Base-by-base conservation (phyloP, 768 basidiomycete species). In the Guyanaporus albipodus region DNA sequence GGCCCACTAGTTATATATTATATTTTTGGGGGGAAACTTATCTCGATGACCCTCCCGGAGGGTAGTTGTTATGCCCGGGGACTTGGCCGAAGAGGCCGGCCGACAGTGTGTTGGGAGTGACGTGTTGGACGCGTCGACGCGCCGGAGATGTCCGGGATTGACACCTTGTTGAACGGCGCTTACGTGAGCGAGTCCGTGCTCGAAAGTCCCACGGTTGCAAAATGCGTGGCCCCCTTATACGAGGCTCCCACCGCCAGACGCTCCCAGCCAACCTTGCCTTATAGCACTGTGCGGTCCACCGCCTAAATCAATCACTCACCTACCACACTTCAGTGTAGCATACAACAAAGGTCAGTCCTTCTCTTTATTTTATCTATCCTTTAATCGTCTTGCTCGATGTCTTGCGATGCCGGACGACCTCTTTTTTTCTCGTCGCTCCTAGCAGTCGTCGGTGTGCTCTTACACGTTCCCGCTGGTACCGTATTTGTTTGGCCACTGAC, bases 401-500 rank as follows among this genome's bases (percentile, higher is more conserved):
- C 48, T 28, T 19, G 23, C 51, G 60, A 60, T 65, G 29, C 42
- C 21, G 4, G 26, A 10, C 42, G 19, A 29, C 49, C 26, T 29
- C 46, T 47, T 52, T 53, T 43, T 7, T 38, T 38, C 19, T 11
- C 53, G 23, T 49, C 46, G 50, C 15, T 33, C 24, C 17, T 35
- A 21, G 38, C 59, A 58, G 60, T 60, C 63, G 67, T 50, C 54
- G 63, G 62, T 40, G 60, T 50, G 28, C 46, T 32, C 56, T 47
- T 43, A 54, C 60, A 57, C 29, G 23, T 42, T 46, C 24, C 52
- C 46, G 40, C 54, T 48, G 59, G 37, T 33, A 26, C 63, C 23
- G 27, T 60, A 46, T 67, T 69, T 71, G 57, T 70, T 70, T 70
- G 68, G 63, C 55, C 45, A 60, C 49, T 53, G 58, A 66, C 70